These are phyloP conservation scores for Orbilia brochopaga DNA, from an alignment of 2,329 filamentous ascomycete species.

Conservation along the genomic window DNA sequence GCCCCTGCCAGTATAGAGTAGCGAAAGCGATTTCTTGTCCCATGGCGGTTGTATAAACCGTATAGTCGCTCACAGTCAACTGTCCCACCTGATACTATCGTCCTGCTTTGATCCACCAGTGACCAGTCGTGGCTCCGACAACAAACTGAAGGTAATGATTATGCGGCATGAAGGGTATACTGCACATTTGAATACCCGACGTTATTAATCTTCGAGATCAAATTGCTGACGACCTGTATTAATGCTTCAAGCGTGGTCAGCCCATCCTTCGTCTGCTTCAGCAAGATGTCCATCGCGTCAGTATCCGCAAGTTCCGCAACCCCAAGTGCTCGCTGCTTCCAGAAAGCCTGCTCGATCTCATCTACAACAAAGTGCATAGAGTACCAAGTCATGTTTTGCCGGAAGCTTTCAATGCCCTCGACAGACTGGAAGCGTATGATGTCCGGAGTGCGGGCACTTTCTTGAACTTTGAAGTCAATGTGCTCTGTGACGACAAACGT, in stretches of 20 bases:
- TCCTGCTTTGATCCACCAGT: too few species aligned
- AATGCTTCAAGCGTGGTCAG: conserved; percentile 32
- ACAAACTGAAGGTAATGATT: background rate
- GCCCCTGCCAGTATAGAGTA: background rate
- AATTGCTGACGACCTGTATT: conserved; percentile 31
- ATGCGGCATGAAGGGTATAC: conserved; percentile 29
- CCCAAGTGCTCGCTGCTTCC: conserved; percentile 26
- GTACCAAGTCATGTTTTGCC: conserved; percentile 43
- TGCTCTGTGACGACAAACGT: conserved; percentile 39
- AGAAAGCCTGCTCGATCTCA: conserved; percentile 31
- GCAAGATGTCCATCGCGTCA: conserved; percentile 33
- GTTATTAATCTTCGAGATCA: conserved; percentile 45
- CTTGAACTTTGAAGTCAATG: conserved; percentile 37
- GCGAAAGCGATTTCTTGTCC: too few species aligned
- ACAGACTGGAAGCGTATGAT: conserved; percentile 29
- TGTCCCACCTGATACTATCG: too few species aligned
- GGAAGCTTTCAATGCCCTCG: conserved; percentile 18
- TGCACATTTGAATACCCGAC: conserved; percentile 43
- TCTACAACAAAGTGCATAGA: conserved; percentile 28
- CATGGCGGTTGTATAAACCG: too few species aligned
- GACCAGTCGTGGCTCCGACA: background rate
- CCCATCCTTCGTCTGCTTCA: conserved; percentile 16
- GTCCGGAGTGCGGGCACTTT: conserved; percentile 17
- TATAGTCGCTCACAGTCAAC: too few species aligned
- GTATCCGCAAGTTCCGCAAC: conserved; percentile 26